These are phyloP conservation scores for Penicillium pancosmium DNA, from an alignment of 495 filamentous ascomycete genomes.

Conservation along the genomic window DNA sequence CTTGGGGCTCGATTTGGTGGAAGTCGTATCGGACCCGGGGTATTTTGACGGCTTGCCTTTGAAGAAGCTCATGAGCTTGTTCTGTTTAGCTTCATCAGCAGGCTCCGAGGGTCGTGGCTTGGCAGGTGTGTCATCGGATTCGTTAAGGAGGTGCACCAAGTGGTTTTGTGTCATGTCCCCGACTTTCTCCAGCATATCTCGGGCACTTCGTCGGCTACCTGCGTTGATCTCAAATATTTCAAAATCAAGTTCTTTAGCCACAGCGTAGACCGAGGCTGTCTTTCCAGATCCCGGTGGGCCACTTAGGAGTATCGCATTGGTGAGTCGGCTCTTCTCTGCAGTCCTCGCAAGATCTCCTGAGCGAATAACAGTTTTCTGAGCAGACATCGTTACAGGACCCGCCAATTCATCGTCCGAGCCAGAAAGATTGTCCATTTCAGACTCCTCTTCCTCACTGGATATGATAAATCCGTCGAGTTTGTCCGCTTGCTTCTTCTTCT, in stretches of 20 bases:
- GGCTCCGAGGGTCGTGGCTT: constrained; percentile 13
- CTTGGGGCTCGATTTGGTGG: constrained; percentile 6
- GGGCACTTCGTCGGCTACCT: constrained; percentile 78
- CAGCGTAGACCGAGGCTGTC: constrained; percentile 88
- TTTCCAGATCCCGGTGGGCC: constrained; percentile 92
- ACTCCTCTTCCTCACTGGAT: constrained; percentile 77
- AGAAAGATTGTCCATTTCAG: constrained; percentile 72
- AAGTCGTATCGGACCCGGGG: constrained; percentile 23
- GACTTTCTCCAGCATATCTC: constrained; percentile 87
- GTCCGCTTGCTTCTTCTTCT: constrained; percentile 66
- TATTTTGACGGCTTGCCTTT: constrained; percentile 45
- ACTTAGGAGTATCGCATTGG: constrained; percentile 77
- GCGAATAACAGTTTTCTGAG: constrained; percentile 67
- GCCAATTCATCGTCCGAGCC: constrained; percentile 63
- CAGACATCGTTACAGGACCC: constrained; percentile 38
- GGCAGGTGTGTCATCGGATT: constrained; percentile 26
- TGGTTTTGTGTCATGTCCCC: constrained; percentile 98
- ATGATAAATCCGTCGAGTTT: constrained; percentile 86
- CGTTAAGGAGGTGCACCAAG: constrained; percentile 64
- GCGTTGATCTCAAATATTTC: constrained; percentile 95
- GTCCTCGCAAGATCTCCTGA: constrained; percentile 47
- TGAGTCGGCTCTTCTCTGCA: constrained; percentile 44
- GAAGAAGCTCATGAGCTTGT: constrained; percentile 83
- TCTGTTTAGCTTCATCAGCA: constrained; percentile 66
- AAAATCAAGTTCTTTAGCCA: constrained; percentile 93